Conservation (phyloP, 345 rosid genomes). For the Aquilaria sinensis region DNA sequence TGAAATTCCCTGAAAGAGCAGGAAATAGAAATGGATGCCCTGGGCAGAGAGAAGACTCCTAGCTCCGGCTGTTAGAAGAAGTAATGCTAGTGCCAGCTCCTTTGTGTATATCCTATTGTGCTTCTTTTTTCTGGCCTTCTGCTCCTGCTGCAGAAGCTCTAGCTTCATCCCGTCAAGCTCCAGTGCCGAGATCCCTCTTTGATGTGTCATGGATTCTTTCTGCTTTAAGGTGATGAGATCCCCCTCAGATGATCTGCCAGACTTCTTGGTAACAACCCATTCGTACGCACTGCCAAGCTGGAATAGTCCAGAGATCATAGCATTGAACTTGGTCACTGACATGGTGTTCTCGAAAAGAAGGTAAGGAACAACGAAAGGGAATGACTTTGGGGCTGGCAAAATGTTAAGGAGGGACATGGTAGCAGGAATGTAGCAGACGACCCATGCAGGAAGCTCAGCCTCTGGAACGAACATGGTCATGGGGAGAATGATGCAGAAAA, state of each 20-base stretch:
- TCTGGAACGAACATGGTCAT: constrained; percentile 91
- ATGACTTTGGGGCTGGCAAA: constrained; percentile 73
- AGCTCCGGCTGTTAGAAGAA: constrained; percentile 67
- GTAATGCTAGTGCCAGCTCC: constrained; percentile 74
- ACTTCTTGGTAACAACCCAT: constrained; percentile 88
- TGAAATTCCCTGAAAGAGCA: constrained; percentile 82
- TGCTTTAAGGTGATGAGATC: constrained; percentile 53
- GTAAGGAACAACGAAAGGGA: constrained; percentile 84
- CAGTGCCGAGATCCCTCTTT: constrained; percentile 46
- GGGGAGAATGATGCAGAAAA: constrained; percentile 79
- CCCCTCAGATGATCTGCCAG: constrained; percentile 80
- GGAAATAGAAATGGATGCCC: constrained; percentile 90
- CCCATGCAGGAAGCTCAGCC: constrained; percentile 84
- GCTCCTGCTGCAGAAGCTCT: constrained; percentile 34
- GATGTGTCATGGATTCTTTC: constrained; percentile 27
- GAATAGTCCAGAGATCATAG: constrained; percentile 81
- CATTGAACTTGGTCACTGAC: constrained; percentile 89
- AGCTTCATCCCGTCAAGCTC: constrained; percentile 37
- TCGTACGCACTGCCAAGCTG: constrained; percentile 91
- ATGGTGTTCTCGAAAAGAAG: constrained; percentile 87
- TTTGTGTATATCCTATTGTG: constrained; percentile 73
- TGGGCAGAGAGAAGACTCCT: constrained; percentile 81
- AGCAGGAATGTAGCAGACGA: constrained; percentile 83
- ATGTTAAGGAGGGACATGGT: constrained; percentile 87
- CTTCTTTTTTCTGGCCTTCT: constrained; percentile 44